These are phyloP conservation scores for Takashimella koratensis DNA, from an alignment of 1,284 basidiomycete species.

Conservation along the genomic window DNA sequence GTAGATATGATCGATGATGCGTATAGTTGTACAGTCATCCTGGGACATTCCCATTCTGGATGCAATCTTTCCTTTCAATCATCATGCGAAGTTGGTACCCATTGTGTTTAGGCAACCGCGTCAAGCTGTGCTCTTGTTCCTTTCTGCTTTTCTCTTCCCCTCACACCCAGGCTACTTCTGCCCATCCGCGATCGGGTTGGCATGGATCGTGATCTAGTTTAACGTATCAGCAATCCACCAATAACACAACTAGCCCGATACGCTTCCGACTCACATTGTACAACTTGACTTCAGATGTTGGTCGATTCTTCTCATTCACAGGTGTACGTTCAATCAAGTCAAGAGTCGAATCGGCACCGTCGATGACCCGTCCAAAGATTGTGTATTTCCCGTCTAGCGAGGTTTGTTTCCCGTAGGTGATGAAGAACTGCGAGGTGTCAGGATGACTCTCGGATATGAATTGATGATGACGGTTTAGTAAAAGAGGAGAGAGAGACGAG, in stretches of 20 bases:
- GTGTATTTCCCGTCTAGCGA: conserved; percentile 93
- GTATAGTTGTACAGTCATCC: too few relatives aligned
- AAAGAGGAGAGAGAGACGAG: not conserved
- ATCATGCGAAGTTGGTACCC: too few relatives aligned
- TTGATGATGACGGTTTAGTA: too few relatives aligned
- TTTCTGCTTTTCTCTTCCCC: too few relatives aligned
- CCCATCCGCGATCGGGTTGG: conserved; percentile 68
- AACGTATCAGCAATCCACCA: conserved; percentile 6
- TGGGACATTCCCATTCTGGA: too few relatives aligned
- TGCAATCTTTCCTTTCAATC: too few relatives aligned
- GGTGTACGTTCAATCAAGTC: conserved; percentile 86
- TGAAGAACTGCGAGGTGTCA: conserved; percentile 64
- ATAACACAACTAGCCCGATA: conserved; percentile 7
- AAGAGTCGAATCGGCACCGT: conserved; percentile 81
- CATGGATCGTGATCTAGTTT: conserved; percentile 81
- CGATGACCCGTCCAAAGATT: conserved; percentile 92
- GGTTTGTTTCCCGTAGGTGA: conserved; percentile 85
- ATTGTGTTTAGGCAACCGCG: too few relatives aligned
- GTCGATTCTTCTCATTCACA: conserved; percentile 85
- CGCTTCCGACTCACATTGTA: conserved; percentile 58
- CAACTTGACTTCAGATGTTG: conserved; percentile 76
- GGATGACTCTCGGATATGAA: not conserved
- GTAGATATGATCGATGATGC: too few relatives aligned
- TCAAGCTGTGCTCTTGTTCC: too few relatives aligned
- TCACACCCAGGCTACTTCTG: too few relatives aligned